These are phyloP conservation scores for Mycena polygramma DNA, from an alignment of 768 basidiomycete species.

Conservation along the genomic window DNA sequence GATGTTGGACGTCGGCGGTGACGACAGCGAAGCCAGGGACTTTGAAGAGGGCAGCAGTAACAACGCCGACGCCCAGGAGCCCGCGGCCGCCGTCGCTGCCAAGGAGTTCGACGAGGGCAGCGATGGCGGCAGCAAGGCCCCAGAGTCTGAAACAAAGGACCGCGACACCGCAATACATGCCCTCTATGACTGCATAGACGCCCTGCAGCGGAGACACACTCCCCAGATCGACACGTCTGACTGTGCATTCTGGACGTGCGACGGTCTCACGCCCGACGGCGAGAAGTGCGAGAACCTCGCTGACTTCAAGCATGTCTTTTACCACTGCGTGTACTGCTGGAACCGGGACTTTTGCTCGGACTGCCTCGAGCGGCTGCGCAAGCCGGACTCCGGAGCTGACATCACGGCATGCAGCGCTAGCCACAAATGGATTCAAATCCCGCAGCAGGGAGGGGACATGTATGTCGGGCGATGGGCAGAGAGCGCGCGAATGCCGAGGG, in stretches of 20 bases:
- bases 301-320: background rate
- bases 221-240: background rate
- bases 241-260: background rate
- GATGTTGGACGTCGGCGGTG: no score
- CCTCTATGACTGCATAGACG: background rate
- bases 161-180: background rate
- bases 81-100: background rate
- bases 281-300: background rate
- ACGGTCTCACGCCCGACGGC: background rate
- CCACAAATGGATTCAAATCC: background rate
- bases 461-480: background rate
- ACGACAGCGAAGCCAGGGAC: background rate
- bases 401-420: conserved; percentile 1
- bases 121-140: background rate
- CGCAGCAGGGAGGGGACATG: background rate
- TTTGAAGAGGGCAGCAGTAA: no score
- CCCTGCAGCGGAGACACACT: background rate
- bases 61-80: no score
- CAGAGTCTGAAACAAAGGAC: background rate
- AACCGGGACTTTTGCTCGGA: conserved; percentile 5
- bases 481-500: background rate
- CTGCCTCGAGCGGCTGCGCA: background rate
- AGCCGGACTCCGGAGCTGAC: background rate
- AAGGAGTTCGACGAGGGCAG: no score
- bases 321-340: background rate